A percentile compares a stretch with the other conserved stretches of the same genome.
These are phyloP conservation scores for Suillus subluteus DNA, from an alignment of 768 basidiomycete genomes.

Conservation along the genomic window DNA sequence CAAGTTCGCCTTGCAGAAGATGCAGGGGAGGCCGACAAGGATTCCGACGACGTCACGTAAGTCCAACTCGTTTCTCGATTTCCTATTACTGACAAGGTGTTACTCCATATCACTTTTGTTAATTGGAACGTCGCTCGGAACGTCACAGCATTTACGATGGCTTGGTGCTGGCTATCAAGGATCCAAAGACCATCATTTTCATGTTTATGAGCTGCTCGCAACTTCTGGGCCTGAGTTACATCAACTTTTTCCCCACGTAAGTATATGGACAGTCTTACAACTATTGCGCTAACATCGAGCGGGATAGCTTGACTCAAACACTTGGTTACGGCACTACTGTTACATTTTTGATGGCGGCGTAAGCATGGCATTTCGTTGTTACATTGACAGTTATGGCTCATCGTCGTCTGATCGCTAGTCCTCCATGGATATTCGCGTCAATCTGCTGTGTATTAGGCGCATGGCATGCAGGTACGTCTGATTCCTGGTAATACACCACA, in stretches of 20 bases:
- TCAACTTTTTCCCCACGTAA: conserved; percentile 62
- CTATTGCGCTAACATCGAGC: not conserved
- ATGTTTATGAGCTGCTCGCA: conserved; percentile 53
- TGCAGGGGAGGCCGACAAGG: conserved; percentile 66
- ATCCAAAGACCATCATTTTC: conserved; percentile 57
- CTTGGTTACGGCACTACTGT: conserved; percentile 63
- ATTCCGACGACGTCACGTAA: conserved; percentile 29
- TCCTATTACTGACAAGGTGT: not conserved
- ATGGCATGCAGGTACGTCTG: conserved; percentile 51
- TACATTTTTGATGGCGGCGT: conserved; percentile 65
- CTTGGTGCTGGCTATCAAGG: conserved; percentile 57
- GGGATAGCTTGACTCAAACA: conserved; percentile 53
- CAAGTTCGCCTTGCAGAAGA: conserved; percentile 73
- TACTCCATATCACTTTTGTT: not conserved
- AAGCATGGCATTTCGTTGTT: conserved; percentile 22
- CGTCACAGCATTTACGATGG: conserved; percentile 49
- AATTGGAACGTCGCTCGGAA: not conserved
- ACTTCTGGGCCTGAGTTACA: conserved; percentile 59
- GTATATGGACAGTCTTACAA: conserved; percentile 14
- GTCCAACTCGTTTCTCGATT: conserved; percentile 8
- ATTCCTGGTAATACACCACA: conserved; percentile 11
- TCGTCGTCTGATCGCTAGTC: conserved; percentile 37
- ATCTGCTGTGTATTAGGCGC: conserved; percentile 54
- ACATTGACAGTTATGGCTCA: not conserved
- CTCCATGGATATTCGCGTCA: conserved; percentile 64